Evolutionary conservation across 202 grass and related monocot species (phyloP), one percentile per base, ranked within the genome.

Genomic region (Schoenoplectus tabernaemontani): DNA sequence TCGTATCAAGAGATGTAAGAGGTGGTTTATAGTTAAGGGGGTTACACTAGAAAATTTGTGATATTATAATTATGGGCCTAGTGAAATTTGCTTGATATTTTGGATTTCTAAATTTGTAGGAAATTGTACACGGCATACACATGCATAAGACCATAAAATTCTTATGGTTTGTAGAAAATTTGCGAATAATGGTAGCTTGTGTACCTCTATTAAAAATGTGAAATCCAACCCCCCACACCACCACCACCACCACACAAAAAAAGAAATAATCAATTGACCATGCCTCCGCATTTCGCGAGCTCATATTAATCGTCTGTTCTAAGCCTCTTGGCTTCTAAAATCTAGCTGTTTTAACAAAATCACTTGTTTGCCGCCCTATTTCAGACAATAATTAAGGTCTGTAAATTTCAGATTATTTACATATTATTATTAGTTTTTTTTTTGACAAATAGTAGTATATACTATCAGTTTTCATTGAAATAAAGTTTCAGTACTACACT

Each of bases 11-110:
- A 75, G 48, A 75, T 75, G 70, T 36, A 53, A 75, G 47, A 54
- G n/a, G 70, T 75, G 70, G 70, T 54, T 56, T 75, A 75, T 75
- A 75, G 70, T 75, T 54, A 56, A 34, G 70, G 47, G 47, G 47
- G 54, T 75, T 54, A 28, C 54, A 54, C 54, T n/a, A n/a, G 70
- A 28, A 34, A 34, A 75, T 54, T 75, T 75, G 70, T 56, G 28
- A 75, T 75, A 6, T 75, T 75, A 75, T 16, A 54, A 30, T 54
- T 36, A 75, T 56, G 70, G 47, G 70, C 19, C 70, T 54, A 54
- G 70, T 75, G 54, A 56, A 75, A 75, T 75, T 75, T 75, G 70
- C 70, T 75, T 75, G 17, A 73, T 75, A 75, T 54, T 75, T 54
- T 75, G 2, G 0, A 30, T 26, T 75, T 54, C 47, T 3, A 10